Percentiles rank a stretch among this genome's conserved stretches.
Evolutionary conservation across 2,329 filamentous ascomycete species (phyloP).

Genomic region (Pseudogymnoascus verrucosus): DNA sequence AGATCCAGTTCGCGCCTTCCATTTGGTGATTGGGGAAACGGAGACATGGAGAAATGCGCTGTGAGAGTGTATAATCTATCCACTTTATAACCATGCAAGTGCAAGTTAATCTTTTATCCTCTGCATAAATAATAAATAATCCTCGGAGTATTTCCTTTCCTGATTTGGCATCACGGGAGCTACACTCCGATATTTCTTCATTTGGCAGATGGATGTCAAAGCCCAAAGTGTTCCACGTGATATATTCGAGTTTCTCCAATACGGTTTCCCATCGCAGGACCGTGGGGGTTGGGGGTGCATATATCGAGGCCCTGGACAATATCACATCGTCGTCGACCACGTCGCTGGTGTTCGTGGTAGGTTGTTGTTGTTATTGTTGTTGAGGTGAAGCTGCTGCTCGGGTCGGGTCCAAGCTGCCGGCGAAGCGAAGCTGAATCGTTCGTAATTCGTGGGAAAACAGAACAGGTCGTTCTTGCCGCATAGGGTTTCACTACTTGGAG

Average conservation of each 20-base stretch:
- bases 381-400: background rate
- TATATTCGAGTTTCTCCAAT: background rate
- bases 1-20: background rate
- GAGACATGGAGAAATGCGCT: background rate
- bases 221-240: background rate
- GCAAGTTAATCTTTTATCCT: background rate
- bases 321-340: background rate
- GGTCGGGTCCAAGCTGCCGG: background rate
- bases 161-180: background rate
- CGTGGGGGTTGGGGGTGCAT: too few relatives aligned
- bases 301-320: background rate
- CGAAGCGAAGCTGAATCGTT: background rate
- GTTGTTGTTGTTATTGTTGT: background rate
- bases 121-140: background rate
- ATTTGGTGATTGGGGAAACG: background rate
- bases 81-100: background rate
- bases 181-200: background rate
- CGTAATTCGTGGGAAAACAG: constrained; percentile 4
- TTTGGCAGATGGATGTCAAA: background rate
- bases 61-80: background rate
- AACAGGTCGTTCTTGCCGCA: background rate
- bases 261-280: too few relatives aligned
- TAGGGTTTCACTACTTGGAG: background rate
- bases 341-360: background rate
- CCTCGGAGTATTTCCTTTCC: background rate